Evolutionary conservation across 2,329 filamentous ascomycete genomes (phyloP).

Genomic region (Torrubiella hemipterigena): DNA sequence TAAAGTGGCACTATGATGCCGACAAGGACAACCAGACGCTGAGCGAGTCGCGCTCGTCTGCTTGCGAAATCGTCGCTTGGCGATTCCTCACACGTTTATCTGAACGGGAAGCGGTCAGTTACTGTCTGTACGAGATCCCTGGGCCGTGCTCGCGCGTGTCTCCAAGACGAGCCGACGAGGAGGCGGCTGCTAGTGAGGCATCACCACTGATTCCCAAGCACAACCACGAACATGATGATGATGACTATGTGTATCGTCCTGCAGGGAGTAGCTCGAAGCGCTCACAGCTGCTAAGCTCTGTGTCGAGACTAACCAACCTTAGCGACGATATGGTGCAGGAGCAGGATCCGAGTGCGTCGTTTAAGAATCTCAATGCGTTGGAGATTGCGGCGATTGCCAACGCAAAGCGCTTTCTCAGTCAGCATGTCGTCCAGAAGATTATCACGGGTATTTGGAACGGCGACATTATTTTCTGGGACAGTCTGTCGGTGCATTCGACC

Average conservation of each 20-base stretch:
- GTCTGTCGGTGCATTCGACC: conserved; percentile 56
- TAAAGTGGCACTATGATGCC: conserved; percentile 63
- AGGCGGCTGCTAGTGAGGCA: conserved; percentile 34
- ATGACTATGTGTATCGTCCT: conserved; percentile 11
- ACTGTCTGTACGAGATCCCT: conserved; percentile 62
- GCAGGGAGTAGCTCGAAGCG: conserved; percentile 30
- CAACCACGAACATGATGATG: conserved; percentile 10
- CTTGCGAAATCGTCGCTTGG: conserved; percentile 74
- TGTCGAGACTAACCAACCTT: conserved; percentile 39
- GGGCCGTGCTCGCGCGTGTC: conserved; percentile 9
- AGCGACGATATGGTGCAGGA: conserved; percentile 24
- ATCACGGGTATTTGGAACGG: conserved; percentile 78
- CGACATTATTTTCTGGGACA: conserved; percentile 79
- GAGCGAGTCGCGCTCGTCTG: conserved; percentile 56
- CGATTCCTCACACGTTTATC: conserved; percentile 60
- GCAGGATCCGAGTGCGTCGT: conserved; percentile 54
- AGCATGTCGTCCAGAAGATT: conserved; percentile 70
- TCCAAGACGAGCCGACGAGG: conserved; percentile 8
- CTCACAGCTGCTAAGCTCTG: conserved; percentile 37
- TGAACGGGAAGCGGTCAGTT: conserved; percentile 63
- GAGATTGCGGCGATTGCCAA: conserved; percentile 75
- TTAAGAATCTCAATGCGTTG: conserved; percentile 71
- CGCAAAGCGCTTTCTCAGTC: conserved; percentile 75
- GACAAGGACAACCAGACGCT: conserved; percentile 53
- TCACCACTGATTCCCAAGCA: conserved; percentile 31